Base-by-base conservation (phyloP, 129 eudicot species). In the Flaveria bidentis region DNA sequence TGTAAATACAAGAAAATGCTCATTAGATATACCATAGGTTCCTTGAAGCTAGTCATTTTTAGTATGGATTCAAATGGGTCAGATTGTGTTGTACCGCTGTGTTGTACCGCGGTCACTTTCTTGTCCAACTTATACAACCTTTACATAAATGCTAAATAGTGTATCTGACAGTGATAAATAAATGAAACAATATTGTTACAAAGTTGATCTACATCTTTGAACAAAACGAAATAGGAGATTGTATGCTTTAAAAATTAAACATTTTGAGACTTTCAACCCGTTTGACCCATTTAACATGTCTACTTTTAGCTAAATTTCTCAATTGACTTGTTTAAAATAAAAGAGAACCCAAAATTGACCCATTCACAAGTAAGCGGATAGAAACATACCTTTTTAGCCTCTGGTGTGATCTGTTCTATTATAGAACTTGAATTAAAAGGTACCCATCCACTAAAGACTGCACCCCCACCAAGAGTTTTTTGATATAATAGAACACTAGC, bases 401-500 rank as follows among this genome's bases (percentile, higher is more conserved):
- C 97, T n/a, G 91, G 85, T 15, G 96, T 86, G 60, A 89, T 81
- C 58, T 72, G 88, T 51, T 83, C 88, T 50, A 85, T 33, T 53
- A 91, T 73, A 66, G 96, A 87, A 52, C 72, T 67, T 17, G 91
- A 85, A 78, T 91, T 91, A 61, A 95, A 89, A 25, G 99, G 97
- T 60, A 95, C 96, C 97, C 97, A 95, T 77, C 99, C 99, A 72
- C 99, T 94, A 64, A 94, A 94, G 26, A 94, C 76, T 9, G 97
- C 97, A 39, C 90, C 96, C 50, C 99, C 99, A 65, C 99, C 99
- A 58, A 94, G 83, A 20, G 97, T 87, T 84, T 82, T 95, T 74
- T 97, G 97, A 44, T 95, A 91, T 39, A 95, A 81, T 71, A 95
- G 75, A 84, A 84, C 87, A 77, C 99, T 95, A 42, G 97, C 94